Evolutionary conservation across 2,329 filamentous ascomycete genomes (phyloP).

Genomic region (Arachnopeziza araneosa): DNA sequence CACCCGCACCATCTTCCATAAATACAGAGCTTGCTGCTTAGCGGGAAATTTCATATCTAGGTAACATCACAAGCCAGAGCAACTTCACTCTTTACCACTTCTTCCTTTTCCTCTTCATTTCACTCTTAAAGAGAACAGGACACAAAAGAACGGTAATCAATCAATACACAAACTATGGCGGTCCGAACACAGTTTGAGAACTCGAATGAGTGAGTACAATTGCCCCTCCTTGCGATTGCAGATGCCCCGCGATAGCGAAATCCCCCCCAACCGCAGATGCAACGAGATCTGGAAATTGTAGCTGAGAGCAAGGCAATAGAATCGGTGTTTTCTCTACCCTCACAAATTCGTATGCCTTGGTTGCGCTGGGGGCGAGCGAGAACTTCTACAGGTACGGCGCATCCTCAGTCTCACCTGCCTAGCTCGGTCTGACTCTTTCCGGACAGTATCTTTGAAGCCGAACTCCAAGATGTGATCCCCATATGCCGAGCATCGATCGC

Average conservation of each 20-base stretch:
- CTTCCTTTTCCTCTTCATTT: background rate
- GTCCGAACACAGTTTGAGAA: conserved; percentile 78
- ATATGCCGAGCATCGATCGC: conserved; percentile 96
- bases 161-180: conserved; percentile 46
- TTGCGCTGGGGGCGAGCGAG: conserved; percentile 90
- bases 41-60: background rate
- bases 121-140: background rate
- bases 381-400: conserved; percentile 83
- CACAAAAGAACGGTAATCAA: background rate
- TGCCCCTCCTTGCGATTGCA: conserved; percentile 13
- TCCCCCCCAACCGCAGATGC: background rate
- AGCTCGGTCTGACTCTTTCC: background rate
- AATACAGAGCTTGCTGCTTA: conserved; percentile 3
- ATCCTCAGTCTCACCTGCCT: conserved; percentile 4
- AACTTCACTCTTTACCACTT: background rate
- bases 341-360: conserved; percentile 94
- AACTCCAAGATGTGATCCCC: conserved; percentile 94
- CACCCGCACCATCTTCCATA: conserved; percentile 8
- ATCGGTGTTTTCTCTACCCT: conserved; percentile 95
- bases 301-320: conserved; percentile 42
- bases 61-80: background rate
- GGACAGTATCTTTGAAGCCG: conserved; percentile 84
- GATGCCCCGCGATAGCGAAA: conserved; percentile 3
- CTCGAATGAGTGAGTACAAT: conserved; percentile 69
- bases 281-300: background rate